Evolutionary conservation across 169 alveolate species (phyloP), one percentile per base, ranked within the genome.

Genomic region (Plasmodium reichenowi): DNA sequence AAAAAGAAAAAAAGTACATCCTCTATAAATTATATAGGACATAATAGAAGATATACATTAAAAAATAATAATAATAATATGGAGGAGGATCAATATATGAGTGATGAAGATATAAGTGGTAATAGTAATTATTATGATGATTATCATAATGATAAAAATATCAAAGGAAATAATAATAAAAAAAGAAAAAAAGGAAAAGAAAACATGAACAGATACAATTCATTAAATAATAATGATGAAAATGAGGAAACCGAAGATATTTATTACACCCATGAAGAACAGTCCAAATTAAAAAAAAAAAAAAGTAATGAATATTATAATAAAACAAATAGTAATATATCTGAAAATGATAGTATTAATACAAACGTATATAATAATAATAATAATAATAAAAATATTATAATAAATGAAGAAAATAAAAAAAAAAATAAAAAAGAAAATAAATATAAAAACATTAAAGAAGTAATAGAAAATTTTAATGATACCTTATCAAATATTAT

Each of bases 371-470:
- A 15, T 17, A 70, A 22, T 54, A 78, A 29, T 66, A 32, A 32
- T 3, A 6, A 15, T 17, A 70, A 22, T 54, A 78, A 29, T 66
- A 32, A 32, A 32, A 32, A 32, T 32, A 6, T 32, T 32, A 32
- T 32, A 5, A 43, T 15, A 7, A 48, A 13, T 2, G 86, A 70
- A 83, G 58, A 38, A 12, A 72, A 68, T 17, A 43, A 74, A 3
- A 68, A 59, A 56, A 60, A 83, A 83, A 22, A 12, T 24, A 83
- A 83, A 50, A 83, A 83, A 70, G 91, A 73, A 58, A 83, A 83
- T 48, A 83, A 71, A 17, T 83, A 83, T 48, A 83, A 83, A 43
- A 63, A 83, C 22, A 83, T 83, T 68, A 83, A 83, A 72, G 91
- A 83, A 68, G 54, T 83, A 17, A 83, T 83, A 12, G 91, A 83